Evolutionary conservation across 495 filamentous ascomycete genomes (phyloP).

Genomic region (Podospora tetraspora): DNA sequence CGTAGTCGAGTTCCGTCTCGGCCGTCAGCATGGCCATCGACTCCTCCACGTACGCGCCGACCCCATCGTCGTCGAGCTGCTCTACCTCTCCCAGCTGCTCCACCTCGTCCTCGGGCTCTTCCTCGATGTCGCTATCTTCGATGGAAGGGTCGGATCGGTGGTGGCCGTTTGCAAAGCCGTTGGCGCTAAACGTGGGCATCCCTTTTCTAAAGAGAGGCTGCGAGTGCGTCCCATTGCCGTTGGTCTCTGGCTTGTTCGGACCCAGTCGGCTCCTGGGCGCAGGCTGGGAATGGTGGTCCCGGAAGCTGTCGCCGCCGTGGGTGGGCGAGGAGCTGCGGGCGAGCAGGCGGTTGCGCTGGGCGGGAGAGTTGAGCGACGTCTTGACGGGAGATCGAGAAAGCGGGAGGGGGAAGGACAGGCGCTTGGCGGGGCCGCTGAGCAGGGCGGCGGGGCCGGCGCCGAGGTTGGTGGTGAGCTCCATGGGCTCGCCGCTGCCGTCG

Average conservation of each 20-base stretch:
- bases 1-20: slow-evolving; percentile 2
- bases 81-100: slow-evolving; percentile 22
- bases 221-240: slow-evolving; percentile 19
- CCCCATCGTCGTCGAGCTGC: slow-evolving; percentile 19
- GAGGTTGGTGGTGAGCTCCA: slow-evolving; percentile 36
- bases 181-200: slow-evolving; percentile 2
- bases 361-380: slow-evolving; percentile 52
- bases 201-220: slow-evolving; percentile 16
- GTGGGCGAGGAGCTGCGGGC: slow-evolving; percentile 42
- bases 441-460: slow-evolving; percentile 26
- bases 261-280: slow-evolving; percentile 35
- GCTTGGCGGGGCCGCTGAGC: slow-evolving; percentile 30
- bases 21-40: slow-evolving; percentile 36
- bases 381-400: slow-evolving; percentile 51
- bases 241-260: slow-evolving; percentile 30
- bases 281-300: slow-evolving; percentile 12
- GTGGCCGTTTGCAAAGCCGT: slow-evolving; percentile 4
- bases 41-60: slow-evolving; percentile 28
- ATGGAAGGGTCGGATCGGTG: slow-evolving; percentile 7
- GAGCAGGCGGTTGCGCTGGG: slow-evolving; percentile 43
- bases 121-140: slow-evolving; percentile 21
- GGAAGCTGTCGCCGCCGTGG: slow-evolving; percentile 26
- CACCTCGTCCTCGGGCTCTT: slow-evolving; percentile 25
- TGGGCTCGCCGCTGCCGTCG: slow-evolving; percentile 31
- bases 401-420: slow-evolving; percentile 45